Conservation (phyloP, 495 filamentous ascomycete species). For the Venustampulla echinocandica region DNA sequence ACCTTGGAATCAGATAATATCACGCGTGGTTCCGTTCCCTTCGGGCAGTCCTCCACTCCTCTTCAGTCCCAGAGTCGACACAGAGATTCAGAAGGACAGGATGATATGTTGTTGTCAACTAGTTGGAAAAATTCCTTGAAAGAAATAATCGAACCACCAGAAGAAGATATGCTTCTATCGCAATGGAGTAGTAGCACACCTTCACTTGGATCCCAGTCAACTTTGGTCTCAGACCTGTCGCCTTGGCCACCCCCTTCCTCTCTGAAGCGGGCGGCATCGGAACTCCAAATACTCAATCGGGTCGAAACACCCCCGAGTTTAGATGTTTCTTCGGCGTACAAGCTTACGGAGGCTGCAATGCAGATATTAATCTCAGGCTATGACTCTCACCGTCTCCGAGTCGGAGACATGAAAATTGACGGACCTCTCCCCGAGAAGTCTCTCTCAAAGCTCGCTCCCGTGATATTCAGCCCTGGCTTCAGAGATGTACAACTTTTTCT, state of each 20-base stretch:
- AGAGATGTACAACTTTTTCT: conserved; percentile 5
- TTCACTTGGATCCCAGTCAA: not conserved
- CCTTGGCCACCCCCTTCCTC: not conserved
- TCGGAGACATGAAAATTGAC: not conserved
- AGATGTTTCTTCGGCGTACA: not conserved
- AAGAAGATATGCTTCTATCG: conserved; percentile 1
- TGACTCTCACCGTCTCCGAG: not conserved
- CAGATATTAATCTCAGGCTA: not conserved
- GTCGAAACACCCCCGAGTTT: not conserved
- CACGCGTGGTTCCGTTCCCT: not conserved
- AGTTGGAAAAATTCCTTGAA: not conserved
- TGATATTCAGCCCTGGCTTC: conserved; percentile 15
- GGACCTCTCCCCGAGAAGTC: not conserved
- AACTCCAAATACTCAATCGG: not conserved
- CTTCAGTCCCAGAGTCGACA: not conserved
- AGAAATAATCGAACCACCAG: not conserved
- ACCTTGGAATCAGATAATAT: not conserved
- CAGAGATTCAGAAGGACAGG: not conserved
- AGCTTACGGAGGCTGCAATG: not conserved
- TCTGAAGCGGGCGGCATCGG: not conserved
- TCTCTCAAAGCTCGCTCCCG: conserved; percentile 1
- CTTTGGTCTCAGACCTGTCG: not conserved
- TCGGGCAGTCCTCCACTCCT: not conserved
- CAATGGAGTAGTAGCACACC: not conserved
- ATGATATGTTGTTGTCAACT: not conserved